A percentile compares a stretch with the other conserved stretches of the same genome.
Evolutionary conservation across 805 yeast genomes (phyloP).

Genomic region (Lipomyces spencermartinsiae): DNA sequence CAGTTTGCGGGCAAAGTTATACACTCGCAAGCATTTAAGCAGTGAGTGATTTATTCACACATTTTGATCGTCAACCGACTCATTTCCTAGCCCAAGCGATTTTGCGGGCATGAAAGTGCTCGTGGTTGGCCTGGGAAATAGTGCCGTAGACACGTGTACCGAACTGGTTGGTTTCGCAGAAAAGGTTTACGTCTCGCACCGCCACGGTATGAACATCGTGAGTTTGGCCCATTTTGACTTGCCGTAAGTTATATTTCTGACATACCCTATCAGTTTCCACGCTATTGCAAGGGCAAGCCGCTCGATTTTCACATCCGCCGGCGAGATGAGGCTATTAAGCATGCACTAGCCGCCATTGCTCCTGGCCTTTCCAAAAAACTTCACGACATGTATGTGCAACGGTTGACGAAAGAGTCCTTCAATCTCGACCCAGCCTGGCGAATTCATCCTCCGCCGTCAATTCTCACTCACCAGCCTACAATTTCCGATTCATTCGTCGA

Average conservation of each 20-base stretch:
- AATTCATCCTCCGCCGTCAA: background rate
- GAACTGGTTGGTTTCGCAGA: background rate
- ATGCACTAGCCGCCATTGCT: background rate
- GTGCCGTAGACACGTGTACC: background rate
- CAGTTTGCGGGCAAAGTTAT: background rate
- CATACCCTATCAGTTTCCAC: background rate
- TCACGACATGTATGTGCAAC: background rate
- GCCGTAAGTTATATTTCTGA: background rate
- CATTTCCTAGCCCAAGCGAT: background rate
- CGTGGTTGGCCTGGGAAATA: background rate
- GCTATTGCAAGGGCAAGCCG: background rate
- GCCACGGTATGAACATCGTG: background rate
- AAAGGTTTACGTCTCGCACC: background rate
- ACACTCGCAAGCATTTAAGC: constrained; percentile 1
- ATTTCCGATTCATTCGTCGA: background rate
- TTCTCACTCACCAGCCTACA: background rate
- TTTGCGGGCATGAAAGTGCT: background rate
- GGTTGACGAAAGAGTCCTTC: background rate
- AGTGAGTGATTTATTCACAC: background rate
- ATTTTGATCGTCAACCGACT: no score
- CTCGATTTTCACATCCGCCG: background rate
- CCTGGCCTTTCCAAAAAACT: background rate
- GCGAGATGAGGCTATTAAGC: background rate
- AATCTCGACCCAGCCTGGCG: background rate
- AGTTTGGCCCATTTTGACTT: background rate